Percentiles rank a stretch among this genome's conserved stretches.
Evolutionary conservation across 495 filamentous ascomycete species (phyloP).

Genomic region (Tuber magnatum): DNA sequence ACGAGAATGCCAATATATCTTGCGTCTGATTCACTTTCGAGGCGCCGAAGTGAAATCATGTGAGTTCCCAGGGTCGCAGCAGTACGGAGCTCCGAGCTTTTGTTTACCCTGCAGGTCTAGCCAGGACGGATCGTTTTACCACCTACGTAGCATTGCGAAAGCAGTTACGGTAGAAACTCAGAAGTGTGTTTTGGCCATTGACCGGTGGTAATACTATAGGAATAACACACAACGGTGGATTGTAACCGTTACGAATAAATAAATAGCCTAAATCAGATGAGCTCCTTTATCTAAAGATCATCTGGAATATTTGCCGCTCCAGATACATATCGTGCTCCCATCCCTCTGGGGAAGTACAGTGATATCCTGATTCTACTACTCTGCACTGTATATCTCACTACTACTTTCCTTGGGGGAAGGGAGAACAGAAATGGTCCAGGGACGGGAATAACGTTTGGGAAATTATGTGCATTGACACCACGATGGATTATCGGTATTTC

Average conservation of each 20-base stretch:
- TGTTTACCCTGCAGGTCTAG: not conserved
- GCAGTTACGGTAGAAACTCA: not conserved
- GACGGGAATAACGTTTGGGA: not conserved
- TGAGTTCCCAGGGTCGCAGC: not conserved
- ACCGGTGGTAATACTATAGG: not conserved
- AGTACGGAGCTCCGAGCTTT: conserved; percentile 25
- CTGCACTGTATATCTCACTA: not conserved
- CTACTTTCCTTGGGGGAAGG: not conserved
- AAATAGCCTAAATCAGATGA: not conserved
- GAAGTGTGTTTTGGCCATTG: not conserved
- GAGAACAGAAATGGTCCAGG: not conserved
- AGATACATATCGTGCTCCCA: not conserved
- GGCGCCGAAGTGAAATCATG: conserved; percentile 7
- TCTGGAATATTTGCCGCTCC: not conserved
- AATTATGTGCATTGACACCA: not conserved
- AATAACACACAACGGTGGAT: not conserved
- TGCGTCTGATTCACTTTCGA: conserved; percentile 4
- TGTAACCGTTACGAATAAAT: not conserved
- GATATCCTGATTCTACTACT: not conserved
- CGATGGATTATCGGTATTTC: not conserved
- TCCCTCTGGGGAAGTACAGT: not conserved
- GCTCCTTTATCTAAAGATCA: not conserved
- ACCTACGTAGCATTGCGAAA: not conserved
- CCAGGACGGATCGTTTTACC: not conserved
- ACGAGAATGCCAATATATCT: not conserved